Evolutionary conservation across 1,284 basidiomycete genomes (phyloP), one percentile per base, ranked within the genome.

Genomic region (Apiotrichum sp.): DNA sequence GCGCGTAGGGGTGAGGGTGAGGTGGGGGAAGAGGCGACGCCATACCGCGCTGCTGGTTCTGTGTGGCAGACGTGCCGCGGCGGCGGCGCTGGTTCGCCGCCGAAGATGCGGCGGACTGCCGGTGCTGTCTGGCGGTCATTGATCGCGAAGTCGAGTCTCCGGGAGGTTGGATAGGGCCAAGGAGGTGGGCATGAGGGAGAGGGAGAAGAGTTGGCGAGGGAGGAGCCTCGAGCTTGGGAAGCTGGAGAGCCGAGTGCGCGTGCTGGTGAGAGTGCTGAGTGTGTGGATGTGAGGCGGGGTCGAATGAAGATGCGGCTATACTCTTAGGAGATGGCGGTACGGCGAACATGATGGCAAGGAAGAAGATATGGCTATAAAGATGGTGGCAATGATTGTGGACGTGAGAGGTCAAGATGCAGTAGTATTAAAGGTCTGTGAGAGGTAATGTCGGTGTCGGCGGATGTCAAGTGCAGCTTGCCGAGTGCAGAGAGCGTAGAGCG

Each of bases 321-420:
- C 47, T 48, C 47, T 48, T 48, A 6, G 47, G 47, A 34, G 47
- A 48, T 6, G 47, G 47, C 7, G 47, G 47, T 16, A 48, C 47
- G 35, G 16, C 47, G 22, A 48, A 48, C 47, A 48, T 48, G 47
- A 11, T 22, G 33, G 14, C 8, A 29, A 14, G 11, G 45, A 32
- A 6, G 13, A 13, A 38, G 8, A 38, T 7, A 38, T 38, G 13
- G 36, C 36, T 38, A 38, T 8, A 7, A 38, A 13, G 8, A 38
- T 8, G 36, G 7, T 38, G 36, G 7, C 8, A 8, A 13, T 38
- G 36, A 8, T 38, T 11, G 45, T 32, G 22, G 22, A 22, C 22
- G 22, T 22, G 22, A 22, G 22, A 22, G 22, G 22, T 22, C 22
- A 22, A 22, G 22, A 22, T 43, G 7, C 22, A 29, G 42, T 29